phyloP scores from a whole-genome alignment of 257 asterid species.

The Gentiana straminea region DNA sequence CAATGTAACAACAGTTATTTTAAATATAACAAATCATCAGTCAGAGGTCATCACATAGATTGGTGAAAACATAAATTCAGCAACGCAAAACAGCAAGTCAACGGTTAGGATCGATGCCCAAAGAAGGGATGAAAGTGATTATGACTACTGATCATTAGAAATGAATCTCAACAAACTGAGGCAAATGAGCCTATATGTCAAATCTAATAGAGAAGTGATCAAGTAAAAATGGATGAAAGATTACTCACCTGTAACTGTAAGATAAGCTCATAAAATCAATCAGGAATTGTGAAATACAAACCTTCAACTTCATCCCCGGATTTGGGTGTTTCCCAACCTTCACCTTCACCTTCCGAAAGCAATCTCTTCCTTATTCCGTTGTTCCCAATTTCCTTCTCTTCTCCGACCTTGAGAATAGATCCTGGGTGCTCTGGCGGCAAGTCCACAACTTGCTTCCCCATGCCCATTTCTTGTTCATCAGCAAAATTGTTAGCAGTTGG shows the following conservation, averaged over 20 bases:
- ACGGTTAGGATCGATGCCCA: too few relatives aligned
- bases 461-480: too few relatives aligned
- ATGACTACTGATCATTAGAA: not conserved
- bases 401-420: conserved; percentile 50
- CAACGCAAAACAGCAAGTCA: too few relatives aligned
- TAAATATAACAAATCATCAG: too few relatives aligned
- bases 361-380: conserved; percentile 71
- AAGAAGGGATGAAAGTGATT: too few relatives aligned
- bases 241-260: not conserved
- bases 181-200: not conserved
- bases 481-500: too few relatives aligned
- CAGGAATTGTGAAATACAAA: not conserved
- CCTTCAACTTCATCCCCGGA: conserved; percentile 35
- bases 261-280: not conserved
- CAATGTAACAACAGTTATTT: too few relatives aligned
- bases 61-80: too few relatives aligned
- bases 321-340: conserved; percentile 54
- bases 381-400: conserved; percentile 57
- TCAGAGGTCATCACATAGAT: too few relatives aligned
- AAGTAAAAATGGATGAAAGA: not conserved
- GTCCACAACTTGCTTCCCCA: conserved; percentile 39
- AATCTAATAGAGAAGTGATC: not conserved
- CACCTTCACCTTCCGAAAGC: conserved; percentile 60
- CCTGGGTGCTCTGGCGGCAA: conserved; percentile 25
- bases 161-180: not conserved